Conservation (phyloP, 306 rosid species). For the Cotoneaster glaucophyllus region DNA sequence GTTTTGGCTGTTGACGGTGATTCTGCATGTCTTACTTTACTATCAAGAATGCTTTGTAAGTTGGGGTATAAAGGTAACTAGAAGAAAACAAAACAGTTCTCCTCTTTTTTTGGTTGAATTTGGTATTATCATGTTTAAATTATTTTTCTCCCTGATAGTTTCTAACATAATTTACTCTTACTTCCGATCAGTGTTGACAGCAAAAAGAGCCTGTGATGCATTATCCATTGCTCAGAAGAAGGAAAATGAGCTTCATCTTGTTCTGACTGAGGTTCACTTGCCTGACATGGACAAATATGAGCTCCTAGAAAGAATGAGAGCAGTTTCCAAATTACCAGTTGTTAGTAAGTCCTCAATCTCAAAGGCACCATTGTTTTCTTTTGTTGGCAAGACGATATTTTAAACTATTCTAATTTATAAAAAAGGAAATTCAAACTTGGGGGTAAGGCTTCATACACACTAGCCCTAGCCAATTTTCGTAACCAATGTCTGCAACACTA, state of each 20-base stretch:
- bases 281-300: slow-evolving; percentile 31
- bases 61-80: slow-evolving; percentile 47
- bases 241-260: slow-evolving; percentile 26
- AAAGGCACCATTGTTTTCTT: not conserved
- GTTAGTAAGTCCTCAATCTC: slow-evolving; percentile 26
- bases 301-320: slow-evolving; percentile 24
- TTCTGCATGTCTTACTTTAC: slow-evolving; percentile 9
- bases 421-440: too few relatives aligned
- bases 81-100: not conserved
- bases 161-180: not conserved
- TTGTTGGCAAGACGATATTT: not conserved
- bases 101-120: not conserved
- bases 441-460: too few relatives aligned
- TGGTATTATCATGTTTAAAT: not conserved
- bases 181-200: slow-evolving; percentile 29
- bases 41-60: slow-evolving; percentile 25
- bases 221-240: slow-evolving; percentile 16
- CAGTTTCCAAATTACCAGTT: slow-evolving; percentile 19
- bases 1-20: slow-evolving; percentile 46
- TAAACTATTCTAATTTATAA: too few relatives aligned
- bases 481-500: too few relatives aligned
- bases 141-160: not conserved
- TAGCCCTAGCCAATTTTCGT: too few relatives aligned
- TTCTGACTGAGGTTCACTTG: slow-evolving; percentile 31
- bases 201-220: slow-evolving; percentile 32